Conservation (phyloP, 2,329 filamentous ascomycete genomes). For the Paracoccidioides lutzii region DNA sequence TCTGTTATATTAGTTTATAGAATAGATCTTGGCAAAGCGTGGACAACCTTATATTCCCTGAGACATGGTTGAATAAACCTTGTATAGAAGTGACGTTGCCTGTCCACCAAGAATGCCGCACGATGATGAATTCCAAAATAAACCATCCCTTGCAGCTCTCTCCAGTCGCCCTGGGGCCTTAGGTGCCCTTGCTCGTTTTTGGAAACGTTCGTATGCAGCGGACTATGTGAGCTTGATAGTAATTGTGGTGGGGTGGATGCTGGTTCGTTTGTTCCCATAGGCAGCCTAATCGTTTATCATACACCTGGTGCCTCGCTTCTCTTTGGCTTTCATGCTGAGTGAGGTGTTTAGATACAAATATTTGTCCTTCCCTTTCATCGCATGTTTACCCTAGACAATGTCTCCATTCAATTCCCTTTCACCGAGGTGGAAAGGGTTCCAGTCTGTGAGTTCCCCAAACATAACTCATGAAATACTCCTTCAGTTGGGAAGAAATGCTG, state of each 20-base stretch:
- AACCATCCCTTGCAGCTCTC: not conserved
- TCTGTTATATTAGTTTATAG: too few relatives aligned
- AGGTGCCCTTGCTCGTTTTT: slow-evolving; percentile 40
- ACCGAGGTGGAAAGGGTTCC: slow-evolving; percentile 73
- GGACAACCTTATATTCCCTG: not conserved
- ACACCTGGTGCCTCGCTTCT: not conserved
- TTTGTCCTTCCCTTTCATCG: slow-evolving; percentile 78
- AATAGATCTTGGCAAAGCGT: too few relatives aligned
- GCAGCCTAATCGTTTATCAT: not conserved
- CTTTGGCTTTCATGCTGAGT: slow-evolving; percentile 3
- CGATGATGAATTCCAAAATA: not conserved
- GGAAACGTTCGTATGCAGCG: slow-evolving; percentile 64
- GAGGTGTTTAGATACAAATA: slow-evolving; percentile 43
- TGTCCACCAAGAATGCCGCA: not conserved
- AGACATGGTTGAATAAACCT: too few relatives aligned
- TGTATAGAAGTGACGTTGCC: too few relatives aligned
- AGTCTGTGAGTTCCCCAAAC: slow-evolving; percentile 43
- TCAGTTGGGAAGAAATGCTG: not conserved
- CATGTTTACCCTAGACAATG: slow-evolving; percentile 82
- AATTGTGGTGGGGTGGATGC: slow-evolving; percentile 51
- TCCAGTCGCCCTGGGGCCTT: slow-evolving; percentile 26
- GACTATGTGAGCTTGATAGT: slow-evolving; percentile 72
- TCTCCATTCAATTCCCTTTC: slow-evolving; percentile 73
- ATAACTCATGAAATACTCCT: not conserved
- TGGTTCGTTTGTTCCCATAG: slow-evolving; percentile 14